Base-by-base conservation (phyloP, 2,329 filamentous ascomycete species). In the Fusarium concolor region DNA sequence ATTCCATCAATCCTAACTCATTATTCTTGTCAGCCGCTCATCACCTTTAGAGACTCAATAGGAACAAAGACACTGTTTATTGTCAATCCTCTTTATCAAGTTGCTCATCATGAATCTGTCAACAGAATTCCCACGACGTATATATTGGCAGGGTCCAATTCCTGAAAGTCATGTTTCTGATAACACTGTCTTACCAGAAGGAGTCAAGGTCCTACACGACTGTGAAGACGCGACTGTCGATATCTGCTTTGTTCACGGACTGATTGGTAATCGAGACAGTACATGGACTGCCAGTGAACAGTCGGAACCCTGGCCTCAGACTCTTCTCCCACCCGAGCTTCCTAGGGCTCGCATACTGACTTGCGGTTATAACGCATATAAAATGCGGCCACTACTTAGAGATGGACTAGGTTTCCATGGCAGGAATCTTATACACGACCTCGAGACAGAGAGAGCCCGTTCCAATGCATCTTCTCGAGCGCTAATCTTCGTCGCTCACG, bases 171-270 rank as follows among this genome's bases (percentile, higher is more conserved):
- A 24, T 24, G n/a, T 6, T 24, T 24, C 22, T 24, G 22, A 24
- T 24, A 24, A 24, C 22, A 24, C 22, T 24, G 22, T 6, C 22
- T 4, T 24, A 24, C 26, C 26, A 10, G 26, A 26, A 7, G 26
- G 26, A 26, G 18, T 71, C 10, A 24, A 67, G 22, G 47, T 65
- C 18, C 41, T 56, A 33, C 20, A 62, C 20, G 43, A 60, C 17
- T 63, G 60, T 14, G 43, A 20, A 12, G 46, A 67, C 18, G 60
- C 66, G 20, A 56, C 41, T 0, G 31, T 69, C 37, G 63, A 71
- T 18, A 59, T 81, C 20, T 77, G 79, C 53, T 82, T 82, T 52
- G 62, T 83, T 26, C 81, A 83, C 42, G 80, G 81, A 7, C 67
- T 83, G 12, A 78, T 74, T 2, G 81, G 81, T 3, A 69, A 80